Base-by-base conservation (phyloP, 2,329 filamentous ascomycete genomes). In the Cercospora berteroae region DNA sequence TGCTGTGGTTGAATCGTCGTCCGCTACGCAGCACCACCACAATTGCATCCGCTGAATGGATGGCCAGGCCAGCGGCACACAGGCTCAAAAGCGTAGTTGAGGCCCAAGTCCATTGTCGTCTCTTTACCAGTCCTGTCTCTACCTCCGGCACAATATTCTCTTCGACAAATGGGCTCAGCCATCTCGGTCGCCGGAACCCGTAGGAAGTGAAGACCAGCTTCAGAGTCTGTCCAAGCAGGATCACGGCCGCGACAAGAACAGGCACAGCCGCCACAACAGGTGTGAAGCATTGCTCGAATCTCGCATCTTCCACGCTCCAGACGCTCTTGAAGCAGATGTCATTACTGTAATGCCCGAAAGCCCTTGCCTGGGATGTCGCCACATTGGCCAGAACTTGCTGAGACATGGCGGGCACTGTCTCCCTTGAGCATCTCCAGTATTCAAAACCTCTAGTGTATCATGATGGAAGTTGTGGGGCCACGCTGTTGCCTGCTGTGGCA, bases 81-180 rank as follows among this genome's bases (percentile, higher is more conserved):
- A 76, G 33, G 1, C 71, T 27, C 6, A 67, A 65, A 13, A 77
- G 67, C 27, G 62, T 60, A n/a, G 72, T 39, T 2, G 70, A 67
- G 13, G 64, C 68, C 4, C 57, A 25, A 18, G 66, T 74, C 66
- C 73, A 73, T 25, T 74, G 69, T 31, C 71, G 73, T 67, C 76
- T 80, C 59, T 72, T 77, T 63, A 74, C 77, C 59, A 77, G 70
- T 56, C 79, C 74, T 18, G 66, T 57, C 36, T 75, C 71, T 8
- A 67, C 18, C n/a, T 33, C 56, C 10, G 64, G 65, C 59, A 72
- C 66, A n/a, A 67, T 33, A 27, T 67, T 61, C 31, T 86, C 84
- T 18, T 80, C 72, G 18, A 88, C 76, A 67, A 88, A 88, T 4
- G 84, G 79, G 58, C 73, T 79, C 20, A 80, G 81, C 86, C 86